Base-by-base conservation (phyloP, 2,329 filamentous ascomycete genomes). In the Fusarium sp. region DNA sequence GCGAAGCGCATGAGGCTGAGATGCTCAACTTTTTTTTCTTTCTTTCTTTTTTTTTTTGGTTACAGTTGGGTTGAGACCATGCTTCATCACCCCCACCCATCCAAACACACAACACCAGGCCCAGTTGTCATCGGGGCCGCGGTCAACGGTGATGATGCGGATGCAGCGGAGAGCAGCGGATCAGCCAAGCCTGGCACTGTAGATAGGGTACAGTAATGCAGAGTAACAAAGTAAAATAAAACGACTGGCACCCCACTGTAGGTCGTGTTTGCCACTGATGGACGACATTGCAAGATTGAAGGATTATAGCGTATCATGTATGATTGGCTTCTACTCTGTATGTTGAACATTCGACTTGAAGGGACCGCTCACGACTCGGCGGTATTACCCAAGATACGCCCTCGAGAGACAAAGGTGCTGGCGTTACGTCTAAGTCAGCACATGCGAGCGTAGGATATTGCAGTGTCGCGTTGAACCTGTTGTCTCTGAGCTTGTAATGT, bases 71-170 rank as follows among this genome's bases (percentile, higher is more conserved):
- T 35, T 40, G 38, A 44, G 48, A 50, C 43, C 46, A 55, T 41
- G 49, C 48, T 58, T 38, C 28, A 32, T 29, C 52, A 54, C 61
- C 61, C 62, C 62, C 61, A 65, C 62, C 52, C 62, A 61, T 65
- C 62, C 61, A 54, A 61, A n/a, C 46, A 35, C 50, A 55, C 48
- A 53, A 35, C 50, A 55, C 48, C 36, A 52, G 50, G 53, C 42
- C 32, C 47, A 49, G 32, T 62, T 65, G 62, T 54, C 57, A 58
- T 65, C 53, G 50, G 39, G 51, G 44, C 36, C 44, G 19, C 31
- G 39, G 55, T 64, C 42, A 48, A 60, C 29, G 39, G 39, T 45
- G 35, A 44, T 50, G 44, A 58, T 50, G 52, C 61, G 61, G 57
- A 53, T 50, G 61, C 34, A 62, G 62, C 57, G 61, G 57, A 47